These are phyloP conservation scores for Lepidopterella palustris DNA, from an alignment of 495 filamentous ascomycete species.

Conservation along the genomic window DNA sequence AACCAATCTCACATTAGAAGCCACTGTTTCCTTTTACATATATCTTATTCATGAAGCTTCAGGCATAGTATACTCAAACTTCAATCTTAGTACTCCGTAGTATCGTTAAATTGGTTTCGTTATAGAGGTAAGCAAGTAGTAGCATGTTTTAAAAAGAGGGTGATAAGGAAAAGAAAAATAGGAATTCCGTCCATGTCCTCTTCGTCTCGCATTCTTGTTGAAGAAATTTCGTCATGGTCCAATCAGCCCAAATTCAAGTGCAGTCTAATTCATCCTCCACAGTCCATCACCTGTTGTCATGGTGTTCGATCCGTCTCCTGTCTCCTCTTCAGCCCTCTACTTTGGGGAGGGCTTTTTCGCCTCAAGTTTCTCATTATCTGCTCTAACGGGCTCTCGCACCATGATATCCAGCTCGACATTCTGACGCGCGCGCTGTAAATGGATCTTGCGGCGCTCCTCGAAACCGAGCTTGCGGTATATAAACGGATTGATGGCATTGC, in stretches of 20 bases:
- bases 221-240: slow-evolving; percentile 8
- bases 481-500: slow-evolving; percentile 54
- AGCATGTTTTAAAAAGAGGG: no score
- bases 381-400: slow-evolving; percentile 54
- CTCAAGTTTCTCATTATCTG: neutral
- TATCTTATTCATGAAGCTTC: no score
- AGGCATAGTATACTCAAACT: no score
- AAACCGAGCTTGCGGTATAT: slow-evolving; percentile 72
- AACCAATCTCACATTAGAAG: no score
- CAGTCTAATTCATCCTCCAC: neutral
- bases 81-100: no score
- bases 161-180: neutral
- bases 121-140: no score
- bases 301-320: neutral
- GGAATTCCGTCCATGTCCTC: neutral
- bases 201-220: slow-evolving; percentile 15
- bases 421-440: slow-evolving; percentile 50
- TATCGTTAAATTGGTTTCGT: no score
- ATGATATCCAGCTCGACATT: slow-evolving; percentile 69
- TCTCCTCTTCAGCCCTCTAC: neutral
- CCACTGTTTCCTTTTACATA: no score
- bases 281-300: slow-evolving; percentile 19
- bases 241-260: neutral
- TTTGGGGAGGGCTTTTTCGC: neutral
- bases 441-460: slow-evolving; percentile 50